A percentile compares a stretch with the other conserved stretches of the same genome.
Evolutionary conservation across 345 rosid species (phyloP).

Genomic region (Corymbia maculata): DNA sequence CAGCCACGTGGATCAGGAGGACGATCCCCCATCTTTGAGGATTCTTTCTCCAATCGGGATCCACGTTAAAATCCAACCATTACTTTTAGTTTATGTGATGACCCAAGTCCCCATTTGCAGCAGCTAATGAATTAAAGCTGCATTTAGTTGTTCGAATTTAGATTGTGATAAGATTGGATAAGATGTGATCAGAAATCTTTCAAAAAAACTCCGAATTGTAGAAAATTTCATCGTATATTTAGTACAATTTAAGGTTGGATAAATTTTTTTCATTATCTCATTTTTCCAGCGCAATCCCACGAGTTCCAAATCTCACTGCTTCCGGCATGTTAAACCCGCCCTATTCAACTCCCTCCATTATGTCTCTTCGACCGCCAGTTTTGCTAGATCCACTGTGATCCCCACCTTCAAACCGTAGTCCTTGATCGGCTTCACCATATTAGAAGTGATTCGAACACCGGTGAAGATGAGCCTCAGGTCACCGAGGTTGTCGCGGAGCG

Average conservation of each 20-base stretch:
- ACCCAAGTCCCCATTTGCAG: fast-evolving
- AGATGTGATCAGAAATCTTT: not conserved
- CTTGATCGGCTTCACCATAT: too few relatives aligned
- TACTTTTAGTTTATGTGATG: not conserved
- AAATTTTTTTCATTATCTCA: too few relatives aligned
- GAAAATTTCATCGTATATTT: not conserved
- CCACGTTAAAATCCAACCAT: not conserved
- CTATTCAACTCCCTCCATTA: not conserved
- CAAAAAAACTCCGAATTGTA: fast-evolving
- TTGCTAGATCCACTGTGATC: not conserved
- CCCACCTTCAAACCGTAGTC: not conserved
- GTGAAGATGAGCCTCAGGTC: not conserved
- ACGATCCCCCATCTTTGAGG: not conserved
- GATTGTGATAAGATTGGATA: not conserved
- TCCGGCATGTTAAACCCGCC: not conserved
- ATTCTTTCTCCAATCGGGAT: not conserved
- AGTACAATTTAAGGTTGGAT: not conserved
- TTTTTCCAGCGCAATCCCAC: too few relatives aligned
- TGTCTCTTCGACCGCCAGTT: not conserved
- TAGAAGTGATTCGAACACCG: not conserved
- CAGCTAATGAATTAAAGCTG: too few relatives aligned
- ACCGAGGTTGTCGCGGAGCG: not conserved
- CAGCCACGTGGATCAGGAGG: fast-evolving
- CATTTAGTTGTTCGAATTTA: too few relatives aligned
- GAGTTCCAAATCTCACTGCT: not conserved